Percentiles rank a stretch among this genome's conserved stretches.
Evolutionary conservation across 768 basidiomycete species (phyloP).

Genomic region (Tricholoma bakamatsutake): DNA sequence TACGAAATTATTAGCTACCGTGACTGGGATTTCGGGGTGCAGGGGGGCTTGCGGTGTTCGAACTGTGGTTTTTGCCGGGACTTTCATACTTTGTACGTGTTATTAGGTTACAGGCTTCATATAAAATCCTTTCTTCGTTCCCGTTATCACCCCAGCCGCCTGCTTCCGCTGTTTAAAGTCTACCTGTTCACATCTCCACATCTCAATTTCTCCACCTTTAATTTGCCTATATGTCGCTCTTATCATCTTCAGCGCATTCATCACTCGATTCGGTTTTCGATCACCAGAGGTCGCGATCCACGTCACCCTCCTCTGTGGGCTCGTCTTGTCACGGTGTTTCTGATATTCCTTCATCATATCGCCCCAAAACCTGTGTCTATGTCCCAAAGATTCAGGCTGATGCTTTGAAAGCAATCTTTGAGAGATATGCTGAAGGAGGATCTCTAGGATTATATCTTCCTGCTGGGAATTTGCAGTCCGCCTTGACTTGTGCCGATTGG

Average conservation of each 20-base stretch:
- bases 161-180: not conserved
- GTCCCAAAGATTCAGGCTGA: constrained; percentile 13
- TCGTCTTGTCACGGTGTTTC: constrained; percentile 5
- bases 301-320: constrained; percentile 24
- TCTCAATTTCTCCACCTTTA: not conserved
- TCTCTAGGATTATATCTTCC: constrained; percentile 20
- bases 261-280: constrained; percentile 26
- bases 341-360: constrained; percentile 13
- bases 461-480: not conserved
- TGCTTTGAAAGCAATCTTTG: constrained; percentile 24
- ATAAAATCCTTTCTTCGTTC: constrained; percentile 20
- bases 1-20: constrained; percentile 5
- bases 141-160: constrained; percentile 1
- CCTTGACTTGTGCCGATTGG: constrained; percentile 1
- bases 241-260: constrained; percentile 29
- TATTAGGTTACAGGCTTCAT: constrained; percentile 16
- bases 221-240: constrained; percentile 13
- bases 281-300: constrained; percentile 28
- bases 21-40: not conserved
- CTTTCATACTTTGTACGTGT: constrained; percentile 18
- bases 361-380: constrained; percentile 18
- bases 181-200: not conserved
- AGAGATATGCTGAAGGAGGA: constrained; percentile 25
- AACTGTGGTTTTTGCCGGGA: constrained; percentile 1
- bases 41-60: not conserved